phyloP scores from a whole-genome alignment of 768 basidiomycete species.

The Amanita muscaria region DNA sequence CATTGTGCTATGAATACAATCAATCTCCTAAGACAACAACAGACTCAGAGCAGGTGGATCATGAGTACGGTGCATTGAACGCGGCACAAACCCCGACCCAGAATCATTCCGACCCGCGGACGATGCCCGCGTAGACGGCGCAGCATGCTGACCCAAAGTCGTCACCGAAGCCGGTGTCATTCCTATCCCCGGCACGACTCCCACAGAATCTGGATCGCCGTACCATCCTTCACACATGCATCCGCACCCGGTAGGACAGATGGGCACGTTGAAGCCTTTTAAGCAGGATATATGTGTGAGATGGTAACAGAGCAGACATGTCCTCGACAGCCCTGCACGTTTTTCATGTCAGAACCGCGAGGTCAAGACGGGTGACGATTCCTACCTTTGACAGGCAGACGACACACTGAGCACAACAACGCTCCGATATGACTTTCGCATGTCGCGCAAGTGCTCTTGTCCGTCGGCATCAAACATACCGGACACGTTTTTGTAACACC shows the following conservation, averaged over 20 bases:
- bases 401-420: slow-evolving; percentile 61
- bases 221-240: slow-evolving; percentile 40
- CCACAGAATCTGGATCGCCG: background rate
- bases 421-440: slow-evolving; percentile 36
- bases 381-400: slow-evolving; percentile 66
- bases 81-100: background rate
- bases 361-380: background rate
- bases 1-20: too few relatives aligned
- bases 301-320: slow-evolving; percentile 55
- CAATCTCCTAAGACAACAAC: background rate
- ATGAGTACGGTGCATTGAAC: background rate
- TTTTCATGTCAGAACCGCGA: background rate
- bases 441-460: slow-evolving; percentile 30
- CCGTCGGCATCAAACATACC: slow-evolving; percentile 30
- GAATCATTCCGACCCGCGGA: background rate
- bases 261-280: slow-evolving; percentile 37
- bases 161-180: background rate
- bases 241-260: slow-evolving; percentile 63
- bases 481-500: slow-evolving; percentile 42
- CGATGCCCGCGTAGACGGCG: slow-evolving; percentile 4
- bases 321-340: slow-evolving; percentile 47
- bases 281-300: slow-evolving; percentile 61
- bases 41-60: background rate
- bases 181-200: background rate
- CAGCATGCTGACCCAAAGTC: background rate